Conservation (phyloP, 176 grass and related monocot genomes). For the Hsuehochloa calcarea region DNA sequence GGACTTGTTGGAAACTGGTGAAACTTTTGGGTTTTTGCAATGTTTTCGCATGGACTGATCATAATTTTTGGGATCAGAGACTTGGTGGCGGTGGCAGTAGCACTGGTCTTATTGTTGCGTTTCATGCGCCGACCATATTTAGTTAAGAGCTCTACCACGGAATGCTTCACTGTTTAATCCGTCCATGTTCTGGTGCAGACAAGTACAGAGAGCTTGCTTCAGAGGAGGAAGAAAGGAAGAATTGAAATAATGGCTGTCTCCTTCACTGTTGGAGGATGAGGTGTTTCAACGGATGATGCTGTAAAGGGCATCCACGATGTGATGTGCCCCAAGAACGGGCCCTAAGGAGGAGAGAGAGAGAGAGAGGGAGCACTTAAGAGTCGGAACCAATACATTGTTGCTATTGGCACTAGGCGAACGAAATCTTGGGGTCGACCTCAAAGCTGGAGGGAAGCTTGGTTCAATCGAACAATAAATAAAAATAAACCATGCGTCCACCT, state of each 20-base stretch:
- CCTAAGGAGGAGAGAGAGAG: too few relatives aligned
- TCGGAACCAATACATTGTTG: too few relatives aligned
- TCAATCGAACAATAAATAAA: too few relatives aligned
- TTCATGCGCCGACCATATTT: not conserved
- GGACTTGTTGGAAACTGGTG: not conserved
- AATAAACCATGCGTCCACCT: too few relatives aligned
- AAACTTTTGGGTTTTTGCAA: not conserved
- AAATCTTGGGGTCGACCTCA: too few relatives aligned
- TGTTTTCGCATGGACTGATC: not conserved
- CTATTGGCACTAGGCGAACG: too few relatives aligned
- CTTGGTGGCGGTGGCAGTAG: too few relatives aligned
- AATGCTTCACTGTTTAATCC: not conserved
- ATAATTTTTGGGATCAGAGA: not conserved
- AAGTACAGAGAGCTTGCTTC: not conserved
- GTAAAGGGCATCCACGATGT: not conserved
- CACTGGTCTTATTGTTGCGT: not conserved
- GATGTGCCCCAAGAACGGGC: too few relatives aligned
- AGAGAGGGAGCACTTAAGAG: too few relatives aligned
- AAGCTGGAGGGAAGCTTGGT: too few relatives aligned
- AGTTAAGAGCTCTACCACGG: too few relatives aligned
- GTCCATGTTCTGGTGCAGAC: not conserved
- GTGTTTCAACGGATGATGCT: slow-evolving; percentile 1
- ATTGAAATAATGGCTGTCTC: not conserved
- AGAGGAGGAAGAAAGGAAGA: not conserved
- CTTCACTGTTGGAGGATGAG: not conserved